These are phyloP conservation scores for Vanrija humicola DNA, from an alignment of 1,284 basidiomycete genomes.

Conservation along the genomic window DNA sequence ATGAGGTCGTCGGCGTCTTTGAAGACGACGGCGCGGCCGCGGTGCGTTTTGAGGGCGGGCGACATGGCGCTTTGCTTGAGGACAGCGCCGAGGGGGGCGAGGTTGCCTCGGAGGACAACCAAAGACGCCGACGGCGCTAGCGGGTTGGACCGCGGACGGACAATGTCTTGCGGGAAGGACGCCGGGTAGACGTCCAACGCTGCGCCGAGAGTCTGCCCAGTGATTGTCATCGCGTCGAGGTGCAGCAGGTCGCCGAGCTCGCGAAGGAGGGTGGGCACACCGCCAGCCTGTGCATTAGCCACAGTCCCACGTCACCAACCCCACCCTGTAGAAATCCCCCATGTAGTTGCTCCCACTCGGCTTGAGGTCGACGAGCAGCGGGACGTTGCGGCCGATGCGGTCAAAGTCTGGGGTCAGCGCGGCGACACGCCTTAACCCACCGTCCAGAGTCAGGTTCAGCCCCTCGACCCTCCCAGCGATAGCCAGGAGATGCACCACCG, in stretches of 20 bases:
- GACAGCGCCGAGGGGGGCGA: conserved; percentile 40
- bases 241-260: conserved; percentile 31
- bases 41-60: conserved; percentile 23
- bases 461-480: conserved; percentile 48
- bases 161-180: conserved; percentile 34
- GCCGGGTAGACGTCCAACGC: conserved; percentile 29
- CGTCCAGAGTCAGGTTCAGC: conserved; percentile 48
- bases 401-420: conserved; percentile 38
- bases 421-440: background rate
- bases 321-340: conserved; percentile 48
- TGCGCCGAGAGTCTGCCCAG: conserved; percentile 42
- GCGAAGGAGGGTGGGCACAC: conserved; percentile 43
- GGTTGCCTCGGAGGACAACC: conserved; percentile 41
- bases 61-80: conserved; percentile 43
- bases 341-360: conserved; percentile 50
- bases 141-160: conserved; percentile 34
- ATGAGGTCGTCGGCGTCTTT: conserved; percentile 31
- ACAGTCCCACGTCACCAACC: too few species aligned
- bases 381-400: conserved; percentile 45
- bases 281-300: conserved; percentile 37
- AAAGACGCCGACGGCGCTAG: conserved; percentile 31
- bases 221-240: conserved; percentile 40
- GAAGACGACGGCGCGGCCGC: conserved; percentile 40
- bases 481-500: conserved; percentile 51
- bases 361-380: conserved; percentile 51